Conservation (phyloP, 2,329 filamentous ascomycete species). For the Curvularia sp. region DNA sequence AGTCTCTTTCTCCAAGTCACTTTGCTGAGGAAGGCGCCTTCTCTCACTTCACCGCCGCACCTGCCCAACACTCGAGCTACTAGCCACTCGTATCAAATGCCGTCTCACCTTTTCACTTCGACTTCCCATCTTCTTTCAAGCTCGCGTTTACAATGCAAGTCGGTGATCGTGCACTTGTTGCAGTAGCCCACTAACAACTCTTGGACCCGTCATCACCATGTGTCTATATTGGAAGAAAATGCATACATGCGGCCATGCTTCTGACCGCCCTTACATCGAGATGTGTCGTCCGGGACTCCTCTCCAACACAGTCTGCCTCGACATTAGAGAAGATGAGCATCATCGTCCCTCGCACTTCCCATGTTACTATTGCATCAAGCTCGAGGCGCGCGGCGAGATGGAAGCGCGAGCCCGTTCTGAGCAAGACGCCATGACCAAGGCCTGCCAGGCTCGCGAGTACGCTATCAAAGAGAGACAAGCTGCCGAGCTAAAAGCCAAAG, state of each 20-base stretch:
- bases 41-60: conserved; percentile 3
- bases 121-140: neutral
- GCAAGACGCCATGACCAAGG: conserved; percentile 14
- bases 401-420: conserved; percentile 15
- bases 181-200: neutral
- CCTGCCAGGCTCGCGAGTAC: conserved; percentile 20
- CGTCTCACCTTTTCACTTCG: neutral
- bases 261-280: conserved; percentile 33
- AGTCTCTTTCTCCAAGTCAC: neutral
- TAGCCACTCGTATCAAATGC: neutral
- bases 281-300: conserved; percentile 33
- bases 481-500: conserved; percentile 23
- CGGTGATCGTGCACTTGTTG: neutral
- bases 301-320: conserved; percentile 29
- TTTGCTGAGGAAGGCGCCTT: neutral
- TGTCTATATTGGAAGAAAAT: conserved; percentile 38
- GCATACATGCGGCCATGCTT: conserved; percentile 32
- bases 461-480: conserved; percentile 19
- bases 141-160: conserved; percentile 1
- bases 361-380: conserved; percentile 34
- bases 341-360: conserved; percentile 32
- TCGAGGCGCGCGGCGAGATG: conserved; percentile 19
- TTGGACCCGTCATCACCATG: conserved; percentile 21
- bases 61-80: neutral
- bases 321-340: conserved; percentile 21